Percentiles rank a stretch among this genome's conserved stretches.
phyloP scores from a whole-genome alignment of 2,329 filamentous ascomycete species.

The Lizonia empirigonia region DNA sequence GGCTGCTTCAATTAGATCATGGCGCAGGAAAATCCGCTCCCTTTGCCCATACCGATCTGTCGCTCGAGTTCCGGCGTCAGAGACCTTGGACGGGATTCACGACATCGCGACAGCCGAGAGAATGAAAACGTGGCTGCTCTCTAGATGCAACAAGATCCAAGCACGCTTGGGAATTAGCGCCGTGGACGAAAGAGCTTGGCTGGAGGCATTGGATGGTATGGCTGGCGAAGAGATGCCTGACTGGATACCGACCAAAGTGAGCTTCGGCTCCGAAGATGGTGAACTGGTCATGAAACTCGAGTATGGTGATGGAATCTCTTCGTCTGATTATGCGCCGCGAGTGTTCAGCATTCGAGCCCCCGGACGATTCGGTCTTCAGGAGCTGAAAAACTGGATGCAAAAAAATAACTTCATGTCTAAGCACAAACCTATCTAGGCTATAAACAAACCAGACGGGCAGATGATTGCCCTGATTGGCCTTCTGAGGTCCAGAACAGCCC shows the following conservation, averaged over 20 bases:
- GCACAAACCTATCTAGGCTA: background rate
- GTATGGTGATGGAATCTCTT: background rate
- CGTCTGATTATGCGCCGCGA: background rate
- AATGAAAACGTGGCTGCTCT: background rate
- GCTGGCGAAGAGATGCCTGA: conserved; percentile 7
- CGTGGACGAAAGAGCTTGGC: conserved; percentile 7
- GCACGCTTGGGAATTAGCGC: background rate
- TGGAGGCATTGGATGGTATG: conserved; percentile 12
- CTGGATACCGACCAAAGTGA: conserved; percentile 9
- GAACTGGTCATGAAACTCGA: conserved; percentile 9
- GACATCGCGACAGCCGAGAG: background rate
- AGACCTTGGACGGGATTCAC: background rate
- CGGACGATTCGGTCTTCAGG: conserved; percentile 1
- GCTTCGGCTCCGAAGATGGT: conserved; percentile 2
- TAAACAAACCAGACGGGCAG: too few relatives aligned
- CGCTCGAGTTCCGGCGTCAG: background rate
- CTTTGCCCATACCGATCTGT: background rate
- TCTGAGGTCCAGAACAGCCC: too few relatives aligned
- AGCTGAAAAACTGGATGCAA: conserved; percentile 2
- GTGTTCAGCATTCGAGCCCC: conserved; percentile 1
- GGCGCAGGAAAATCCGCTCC: conserved; percentile 3
- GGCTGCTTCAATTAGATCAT: background rate
- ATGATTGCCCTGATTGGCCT: too few relatives aligned
- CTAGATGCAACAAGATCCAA: background rate
- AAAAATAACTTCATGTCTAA: background rate